Percentiles rank a stretch among this genome's conserved stretches.
phyloP scores from a whole-genome alignment of 768 basidiomycete genomes.

The Melanogaster broomeanus region DNA sequence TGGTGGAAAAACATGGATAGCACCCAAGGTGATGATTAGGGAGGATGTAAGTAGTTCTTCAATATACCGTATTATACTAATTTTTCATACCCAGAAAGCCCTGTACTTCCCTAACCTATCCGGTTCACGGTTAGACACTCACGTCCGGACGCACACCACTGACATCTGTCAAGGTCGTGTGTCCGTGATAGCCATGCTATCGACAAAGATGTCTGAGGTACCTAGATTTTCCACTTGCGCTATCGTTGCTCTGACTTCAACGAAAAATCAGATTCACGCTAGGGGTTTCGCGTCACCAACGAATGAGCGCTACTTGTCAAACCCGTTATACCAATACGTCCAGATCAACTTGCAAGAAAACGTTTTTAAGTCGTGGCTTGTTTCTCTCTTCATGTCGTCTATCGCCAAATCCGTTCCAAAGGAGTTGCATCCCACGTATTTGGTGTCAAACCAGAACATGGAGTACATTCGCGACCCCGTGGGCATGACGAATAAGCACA shows the following conservation, averaged over 20 bases:
- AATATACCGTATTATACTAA: background rate
- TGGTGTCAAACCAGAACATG: constrained; percentile 82
- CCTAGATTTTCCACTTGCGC: background rate
- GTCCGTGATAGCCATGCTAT: constrained; percentile 80
- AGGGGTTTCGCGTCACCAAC: constrained; percentile 67
- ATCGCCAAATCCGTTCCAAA: constrained; percentile 68
- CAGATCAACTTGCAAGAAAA: constrained; percentile 97
- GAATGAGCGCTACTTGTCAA: constrained; percentile 47
- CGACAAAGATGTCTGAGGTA: constrained; percentile 88
- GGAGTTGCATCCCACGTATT: constrained; percentile 67
- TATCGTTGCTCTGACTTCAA: background rate
- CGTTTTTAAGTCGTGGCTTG: constrained; percentile 85
- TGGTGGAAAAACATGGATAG: constrained; percentile 95
- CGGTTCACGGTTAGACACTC: constrained; percentile 65
- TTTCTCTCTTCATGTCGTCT: constrained; percentile 78
- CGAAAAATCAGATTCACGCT: constrained; percentile 63
- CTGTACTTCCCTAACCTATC: constrained; percentile 87
- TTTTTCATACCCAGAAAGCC: constrained; percentile 63
- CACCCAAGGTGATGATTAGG: constrained; percentile 83
- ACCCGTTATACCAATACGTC: constrained; percentile 70
- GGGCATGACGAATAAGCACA: constrained; percentile 85
- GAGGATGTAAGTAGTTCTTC: constrained; percentile 69
- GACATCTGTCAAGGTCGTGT: constrained; percentile 74
- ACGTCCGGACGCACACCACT: constrained; percentile 69
- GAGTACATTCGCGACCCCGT: constrained; percentile 84